Evolutionary conservation across 768 basidiomycete genomes (phyloP).

Genomic region (Gloeostereum incarnatum): DNA sequence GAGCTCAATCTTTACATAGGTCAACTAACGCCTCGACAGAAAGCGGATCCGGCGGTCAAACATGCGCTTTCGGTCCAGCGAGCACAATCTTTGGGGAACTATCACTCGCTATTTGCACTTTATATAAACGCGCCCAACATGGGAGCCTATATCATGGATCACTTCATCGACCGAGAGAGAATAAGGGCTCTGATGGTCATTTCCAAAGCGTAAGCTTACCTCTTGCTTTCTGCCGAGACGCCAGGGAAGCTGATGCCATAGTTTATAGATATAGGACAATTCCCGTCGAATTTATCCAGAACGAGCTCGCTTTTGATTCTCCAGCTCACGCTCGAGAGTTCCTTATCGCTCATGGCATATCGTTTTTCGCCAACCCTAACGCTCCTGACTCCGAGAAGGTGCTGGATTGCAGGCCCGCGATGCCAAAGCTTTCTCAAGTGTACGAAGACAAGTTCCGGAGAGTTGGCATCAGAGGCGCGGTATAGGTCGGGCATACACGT

Average conservation of each 20-base stretch:
- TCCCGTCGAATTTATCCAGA: conserved; percentile 65
- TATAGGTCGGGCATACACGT: conserved; percentile 43
- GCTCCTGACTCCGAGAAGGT: conserved; percentile 52
- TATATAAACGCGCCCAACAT: conserved; percentile 87
- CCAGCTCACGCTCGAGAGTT: conserved; percentile 57
- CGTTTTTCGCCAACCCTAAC: conserved; percentile 56
- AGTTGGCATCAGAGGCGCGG: conserved; percentile 88
- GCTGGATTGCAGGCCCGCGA: conserved; percentile 65
- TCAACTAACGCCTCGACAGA: conserved; percentile 93
- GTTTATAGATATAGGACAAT: conserved; percentile 70
- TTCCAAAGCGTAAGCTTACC: conserved; percentile 75
- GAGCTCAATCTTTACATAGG: conserved; percentile 96
- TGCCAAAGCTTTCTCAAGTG: conserved; percentile 44
- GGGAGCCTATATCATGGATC: conserved; percentile 99
- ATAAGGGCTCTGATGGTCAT: conserved; percentile 81
- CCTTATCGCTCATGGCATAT: conserved; percentile 58
- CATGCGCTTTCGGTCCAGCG: conserved; percentile 90
- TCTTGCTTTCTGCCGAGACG: not conserved
- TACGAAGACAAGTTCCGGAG: conserved; percentile 80
- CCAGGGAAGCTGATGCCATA: conserved; percentile 3
- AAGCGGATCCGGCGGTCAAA: conserved; percentile 65
- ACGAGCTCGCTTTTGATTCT: conserved; percentile 79
- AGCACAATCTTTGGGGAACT: conserved; percentile 87
- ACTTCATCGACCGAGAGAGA: conserved; percentile 90
- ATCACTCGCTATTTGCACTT: conserved; percentile 83